Evolutionary conservation across 495 filamentous ascomycete species (phyloP), one percentile per base, ranked within the genome.

Genomic region (Aspergillus hancockii): DNA sequence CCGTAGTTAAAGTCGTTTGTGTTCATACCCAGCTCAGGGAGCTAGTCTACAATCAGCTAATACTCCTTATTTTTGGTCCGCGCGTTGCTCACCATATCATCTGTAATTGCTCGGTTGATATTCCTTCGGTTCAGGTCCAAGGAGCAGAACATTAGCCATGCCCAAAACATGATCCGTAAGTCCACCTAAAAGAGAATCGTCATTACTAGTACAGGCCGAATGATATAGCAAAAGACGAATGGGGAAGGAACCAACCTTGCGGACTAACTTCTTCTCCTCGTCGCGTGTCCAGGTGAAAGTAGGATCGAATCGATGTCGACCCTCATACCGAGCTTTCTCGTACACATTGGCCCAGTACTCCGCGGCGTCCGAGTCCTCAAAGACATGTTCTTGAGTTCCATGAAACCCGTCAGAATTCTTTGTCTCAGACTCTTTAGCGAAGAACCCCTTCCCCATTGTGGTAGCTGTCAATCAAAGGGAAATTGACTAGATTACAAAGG

Each of bases 291-390:
- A 85, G 40, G 63, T 69, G 53, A 74, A 75, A 5, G 63, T 58
- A 36, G 59, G 59, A 57, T 83, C 80, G 57, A 82, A 83, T 4
- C 78, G 68, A 61, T 83, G 80, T 8, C 74, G 65, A 63, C 79
- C 77, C 69, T 73, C 70, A 41, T 74, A 75, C 9, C 66, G 13
- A 0, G 72, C 70, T 22, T 68, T 63, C 38, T 79, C 72, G 54
- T 79, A 79, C 2, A 74, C 61, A 8, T 64, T 54, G 8, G 65
- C 62, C 73, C 74, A 79, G 55, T 69, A 68, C 8, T 65, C 67
- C 1, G 74, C 74, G 8, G 71, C 63, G 1, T 51, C 46, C 12
- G 75, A 63, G 54, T 78, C 68, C 47, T 60, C 57, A 22, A 70
- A 66, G 43, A 61, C 1, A 63, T 66, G 57, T 12, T 9, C 13